Base-by-base conservation (phyloP, 2,329 filamentous ascomycete genomes). In the Fusarium brevicatenulatum region DNA sequence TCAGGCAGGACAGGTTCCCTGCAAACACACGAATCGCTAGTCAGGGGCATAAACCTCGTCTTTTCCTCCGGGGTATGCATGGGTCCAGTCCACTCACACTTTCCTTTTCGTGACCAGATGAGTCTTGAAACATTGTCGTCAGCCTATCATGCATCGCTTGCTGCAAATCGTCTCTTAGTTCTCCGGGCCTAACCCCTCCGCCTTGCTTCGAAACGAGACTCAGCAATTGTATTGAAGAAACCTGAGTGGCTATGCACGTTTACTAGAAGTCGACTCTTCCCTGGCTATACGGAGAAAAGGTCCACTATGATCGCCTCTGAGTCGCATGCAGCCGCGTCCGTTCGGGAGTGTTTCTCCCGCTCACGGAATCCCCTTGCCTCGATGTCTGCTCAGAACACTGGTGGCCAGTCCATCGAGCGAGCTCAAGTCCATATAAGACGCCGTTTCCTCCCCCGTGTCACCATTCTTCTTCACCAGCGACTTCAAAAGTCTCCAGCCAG, bases 121-220 rank as follows among this genome's bases (percentile, higher is more conserved):
- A 65, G 68, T 68, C 73, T 78, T 79, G 77, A 78, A 77, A 78
- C 78, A 76, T 74, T 69, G 60, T 61, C 59, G 61, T 66, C 65
- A 69, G 68, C 80, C 79, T 81, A 81, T 81, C 80, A 81, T 68
- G 62, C 61, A 49, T 54, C 30, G 52, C 56, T 44, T 64, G 63
- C 68, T 58, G 67, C 69, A 61, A 66, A 65, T 76, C 64, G 28
- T 54, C 65, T 66, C 69, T 66, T 63, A 55, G 71, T 73, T 77
- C 75, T 76, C 76, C 74, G 71, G 66, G 72, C 77, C 77, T 77
- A 79, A 72, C 71, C 66, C 74, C 76, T 80, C 80, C 81, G 79
- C 78, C 77, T 78, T 80, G 80, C 82, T 75, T 83, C 82, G 80
- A 83, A 83, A 81, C 78, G 68, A 72, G 76, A 75, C 75, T 76